These are phyloP conservation scores for Chlamydomonas reinhardtii DNA, from an alignment of 163 green algal species.

Conservation along the genomic window DNA sequence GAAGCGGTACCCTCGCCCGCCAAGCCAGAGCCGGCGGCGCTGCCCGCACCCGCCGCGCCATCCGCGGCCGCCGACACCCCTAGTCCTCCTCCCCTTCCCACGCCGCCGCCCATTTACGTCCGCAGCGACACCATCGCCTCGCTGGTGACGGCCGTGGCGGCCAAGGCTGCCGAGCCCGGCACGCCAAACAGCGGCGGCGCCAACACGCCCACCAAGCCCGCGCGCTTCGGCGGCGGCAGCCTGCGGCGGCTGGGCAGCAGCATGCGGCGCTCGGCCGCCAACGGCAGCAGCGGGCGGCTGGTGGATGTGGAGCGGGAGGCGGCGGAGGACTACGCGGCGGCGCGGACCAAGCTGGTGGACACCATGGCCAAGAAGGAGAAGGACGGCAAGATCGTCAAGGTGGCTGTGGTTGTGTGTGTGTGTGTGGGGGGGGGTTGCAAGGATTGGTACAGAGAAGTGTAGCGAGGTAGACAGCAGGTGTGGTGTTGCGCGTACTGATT, in stretches of 20 bases:
- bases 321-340: neutral
- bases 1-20: neutral
- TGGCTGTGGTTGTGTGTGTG: neutral
- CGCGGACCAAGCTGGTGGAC: constrained; percentile 15
- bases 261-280: neutral
- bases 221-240: constrained; percentile 15
- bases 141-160: neutral
- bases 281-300: neutral
- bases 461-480: too few relatives aligned
- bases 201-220: neutral
- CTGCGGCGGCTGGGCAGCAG: neutral
- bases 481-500: too few relatives aligned
- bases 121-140: neutral
- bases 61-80: neutral
- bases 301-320: neutral
- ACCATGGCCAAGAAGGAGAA: constrained; percentile 49
- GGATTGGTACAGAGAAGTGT: too few relatives aligned
- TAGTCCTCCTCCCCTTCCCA: neutral
- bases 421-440: neutral
- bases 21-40: neutral
- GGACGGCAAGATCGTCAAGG: constrained; percentile 58
- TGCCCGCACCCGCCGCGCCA: neutral
- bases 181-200: neutral
- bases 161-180: neutral
- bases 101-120: neutral